These are phyloP conservation scores for Taiozyma onychis DNA, from an alignment of 1,139 yeast species.

Conservation along the genomic window DNA sequence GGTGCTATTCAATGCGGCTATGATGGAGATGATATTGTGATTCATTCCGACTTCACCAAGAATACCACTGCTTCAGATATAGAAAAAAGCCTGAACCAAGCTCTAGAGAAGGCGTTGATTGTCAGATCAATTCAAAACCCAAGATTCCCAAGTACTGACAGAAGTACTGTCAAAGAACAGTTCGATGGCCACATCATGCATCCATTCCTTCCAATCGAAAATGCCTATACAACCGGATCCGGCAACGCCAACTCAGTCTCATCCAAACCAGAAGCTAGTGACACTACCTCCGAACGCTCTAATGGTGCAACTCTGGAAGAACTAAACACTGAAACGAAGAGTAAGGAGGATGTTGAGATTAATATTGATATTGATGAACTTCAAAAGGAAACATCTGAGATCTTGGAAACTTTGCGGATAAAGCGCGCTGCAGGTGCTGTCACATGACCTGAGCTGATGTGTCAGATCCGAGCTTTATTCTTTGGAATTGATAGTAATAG, in stretches of 20 bases:
- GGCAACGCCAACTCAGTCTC: background rate
- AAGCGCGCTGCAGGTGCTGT: background rate
- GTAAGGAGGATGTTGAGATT: background rate
- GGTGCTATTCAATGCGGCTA: background rate
- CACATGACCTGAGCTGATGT: background rate
- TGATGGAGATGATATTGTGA: background rate
- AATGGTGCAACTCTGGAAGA: background rate
- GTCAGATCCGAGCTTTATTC: background rate
- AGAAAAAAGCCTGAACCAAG: background rate
- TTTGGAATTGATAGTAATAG: background rate
- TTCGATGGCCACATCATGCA: background rate
- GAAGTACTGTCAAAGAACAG: background rate
- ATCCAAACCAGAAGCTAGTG: background rate
- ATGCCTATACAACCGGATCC: background rate
- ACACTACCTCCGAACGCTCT: background rate
- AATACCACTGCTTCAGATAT: background rate
- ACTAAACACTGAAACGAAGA: background rate
- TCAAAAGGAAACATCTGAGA: background rate
- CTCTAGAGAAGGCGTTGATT: background rate
- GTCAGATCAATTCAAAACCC: background rate
- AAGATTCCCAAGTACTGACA: background rate
- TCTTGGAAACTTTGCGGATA: background rate
- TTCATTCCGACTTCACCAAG: background rate
- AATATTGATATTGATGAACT: background rate
- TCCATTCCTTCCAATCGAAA: background rate